Percentiles rank a stretch among this genome's conserved stretches.
phyloP scores from a whole-genome alignment of 169 alveolate genomes.

The Cryptosporidium sp. region DNA sequence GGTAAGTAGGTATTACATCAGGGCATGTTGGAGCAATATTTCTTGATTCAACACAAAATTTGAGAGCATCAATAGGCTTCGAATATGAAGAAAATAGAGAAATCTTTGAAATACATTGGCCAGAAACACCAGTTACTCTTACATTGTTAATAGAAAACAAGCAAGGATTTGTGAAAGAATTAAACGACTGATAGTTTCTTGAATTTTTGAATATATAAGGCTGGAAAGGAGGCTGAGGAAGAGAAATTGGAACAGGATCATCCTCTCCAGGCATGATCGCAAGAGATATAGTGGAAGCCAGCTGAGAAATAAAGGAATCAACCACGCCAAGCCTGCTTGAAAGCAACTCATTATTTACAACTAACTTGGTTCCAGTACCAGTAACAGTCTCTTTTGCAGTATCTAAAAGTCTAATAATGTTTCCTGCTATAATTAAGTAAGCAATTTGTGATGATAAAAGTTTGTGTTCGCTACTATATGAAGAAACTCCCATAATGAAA shows the following conservation, averaged over 20 bases:
- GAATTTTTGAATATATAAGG: constrained; percentile 44
- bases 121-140: constrained; percentile 44
- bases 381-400: constrained; percentile 70
- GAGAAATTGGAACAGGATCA: constrained; percentile 70
- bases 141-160: constrained; percentile 32
- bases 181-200: constrained; percentile 37
- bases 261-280: constrained; percentile 59
- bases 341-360: constrained; percentile 47
- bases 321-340: constrained; percentile 16
- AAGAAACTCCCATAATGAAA: constrained; percentile 35
- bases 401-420: constrained; percentile 25
- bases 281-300: constrained; percentile 40
- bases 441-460: constrained; percentile 52
- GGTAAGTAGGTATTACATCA: constrained; percentile 52
- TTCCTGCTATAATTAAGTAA: constrained; percentile 63
- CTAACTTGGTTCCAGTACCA: constrained; percentile 61
- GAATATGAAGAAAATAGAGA: constrained; percentile 23
- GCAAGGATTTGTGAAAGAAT: constrained; percentile 51
- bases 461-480: constrained; percentile 25
- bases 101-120: constrained; percentile 33
- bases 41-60: constrained; percentile 55
- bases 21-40: constrained; percentile 68
- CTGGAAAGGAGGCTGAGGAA: constrained; percentile 65
- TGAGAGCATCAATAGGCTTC: constrained; percentile 59
- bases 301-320: constrained; percentile 53